Base-by-base conservation (phyloP, 495 filamentous ascomycete species). In the Aspergillus sparsus region DNA sequence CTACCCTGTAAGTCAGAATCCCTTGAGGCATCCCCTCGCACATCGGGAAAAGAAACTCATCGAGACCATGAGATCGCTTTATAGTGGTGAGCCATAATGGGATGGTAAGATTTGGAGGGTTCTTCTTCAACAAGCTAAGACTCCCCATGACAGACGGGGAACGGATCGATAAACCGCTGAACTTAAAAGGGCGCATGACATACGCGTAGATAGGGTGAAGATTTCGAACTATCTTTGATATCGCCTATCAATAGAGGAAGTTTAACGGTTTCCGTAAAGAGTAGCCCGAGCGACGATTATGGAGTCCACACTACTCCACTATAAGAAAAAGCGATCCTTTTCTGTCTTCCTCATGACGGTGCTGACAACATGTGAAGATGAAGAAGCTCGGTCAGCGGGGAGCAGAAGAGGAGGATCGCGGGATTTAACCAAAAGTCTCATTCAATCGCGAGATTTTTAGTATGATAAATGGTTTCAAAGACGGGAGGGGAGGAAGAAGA, bases 151-250 rank as follows among this genome's bases (percentile, higher is more conserved):
- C 55, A 64, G 63, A 69, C 62, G 58, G 64, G 68, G 62, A 73
- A 62, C 70, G 73, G 71, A 71, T 74, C 70, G 68, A 72, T 63
- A 66, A 67, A 73, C 68, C 71, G 70, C 71, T 71, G 69, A 77
- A 74, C 71, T 62, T 73, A 71, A 74, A 68, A 35, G 68, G 53
- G 64, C 72, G 65, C 71, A 75, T 75, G 71, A 75, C 68, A 73
- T 73, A 57, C 71, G 57, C 62, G 61, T 49, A 62, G 62, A 58
- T 59, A 55, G 58, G 56, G 44, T 37, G 60, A 60, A 27, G 60
- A 57, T 62, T 60, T 47, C 51, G 32, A 52, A 56, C 51, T 53
- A 68, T 67, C 53, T 66, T 62, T 42, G 57, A 36, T 42, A 44
- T 61, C 57, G 60, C 62, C 63, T 66, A 66, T 71, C 59, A 62